Evolutionary conservation across 2,329 filamentous ascomycete species (phyloP).

Genomic region (Lecanicillium sp.): DNA sequence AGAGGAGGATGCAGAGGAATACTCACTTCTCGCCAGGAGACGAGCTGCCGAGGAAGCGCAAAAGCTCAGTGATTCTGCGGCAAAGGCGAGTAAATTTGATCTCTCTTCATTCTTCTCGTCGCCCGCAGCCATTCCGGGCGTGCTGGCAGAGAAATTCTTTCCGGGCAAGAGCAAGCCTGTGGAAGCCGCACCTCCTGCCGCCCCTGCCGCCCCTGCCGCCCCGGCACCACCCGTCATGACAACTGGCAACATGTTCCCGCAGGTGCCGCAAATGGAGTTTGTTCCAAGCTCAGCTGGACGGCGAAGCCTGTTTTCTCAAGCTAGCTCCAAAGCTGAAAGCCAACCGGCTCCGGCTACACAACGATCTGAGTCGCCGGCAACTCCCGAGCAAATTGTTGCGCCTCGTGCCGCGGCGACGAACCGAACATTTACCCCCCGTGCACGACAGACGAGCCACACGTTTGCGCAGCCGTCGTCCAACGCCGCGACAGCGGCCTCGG

Average conservation of each 20-base stretch:
- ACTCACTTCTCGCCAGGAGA: conserved; percentile 35
- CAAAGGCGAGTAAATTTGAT: conserved; percentile 35
- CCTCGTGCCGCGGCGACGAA: conserved; percentile 38
- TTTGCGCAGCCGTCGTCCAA: conserved; percentile 34
- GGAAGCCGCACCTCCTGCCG: conserved; percentile 13
- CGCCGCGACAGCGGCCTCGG: conserved; percentile 20
- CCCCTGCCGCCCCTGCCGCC: conserved; percentile 5
- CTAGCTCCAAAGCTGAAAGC: neutral
- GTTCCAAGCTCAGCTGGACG: neutral
- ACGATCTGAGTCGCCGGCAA: conserved; percentile 21
- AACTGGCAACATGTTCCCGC: conserved; percentile 37
- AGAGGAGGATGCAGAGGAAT: conserved; percentile 30
- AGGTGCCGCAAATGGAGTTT: conserved; percentile 22
- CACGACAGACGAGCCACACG: conserved; percentile 27
- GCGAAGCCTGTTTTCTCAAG: neutral
- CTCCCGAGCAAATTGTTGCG: conserved; percentile 27
- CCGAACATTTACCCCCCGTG: conserved; percentile 42
- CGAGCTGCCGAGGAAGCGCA: conserved; percentile 17
- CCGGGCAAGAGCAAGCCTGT: conserved; percentile 20
- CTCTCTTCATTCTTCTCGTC: conserved; percentile 54
- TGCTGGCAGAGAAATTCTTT: conserved; percentile 28
- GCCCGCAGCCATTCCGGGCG: conserved; percentile 36
- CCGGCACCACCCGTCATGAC: conserved; percentile 20
- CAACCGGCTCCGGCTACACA: neutral
- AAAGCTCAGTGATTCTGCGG: conserved; percentile 14